phyloP scores from a whole-genome alignment of 345 rosid species.

The Clausena lansium region DNA sequence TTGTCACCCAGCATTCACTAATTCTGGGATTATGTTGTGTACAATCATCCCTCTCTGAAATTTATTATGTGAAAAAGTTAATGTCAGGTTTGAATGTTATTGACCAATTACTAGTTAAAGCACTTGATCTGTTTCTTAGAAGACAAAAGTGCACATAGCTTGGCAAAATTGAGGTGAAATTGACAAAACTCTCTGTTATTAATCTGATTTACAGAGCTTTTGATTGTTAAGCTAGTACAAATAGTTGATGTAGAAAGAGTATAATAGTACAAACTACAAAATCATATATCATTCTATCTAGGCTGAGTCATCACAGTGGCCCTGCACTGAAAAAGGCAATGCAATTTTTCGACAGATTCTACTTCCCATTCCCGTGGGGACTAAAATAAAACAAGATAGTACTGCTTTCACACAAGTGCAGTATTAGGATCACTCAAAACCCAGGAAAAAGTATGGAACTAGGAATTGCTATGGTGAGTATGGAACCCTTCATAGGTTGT shows the following conservation, averaged over 20 bases:
- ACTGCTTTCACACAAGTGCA: neutral
- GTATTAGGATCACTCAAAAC: neutral
- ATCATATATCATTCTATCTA: neutral
- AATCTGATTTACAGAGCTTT: neutral
- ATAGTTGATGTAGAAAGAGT: neutral
- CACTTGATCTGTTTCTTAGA: neutral
- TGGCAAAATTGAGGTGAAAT: neutral
- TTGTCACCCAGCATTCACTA: neutral
- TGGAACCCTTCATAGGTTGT: slow-evolving; percentile 85
- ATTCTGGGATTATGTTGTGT: neutral
- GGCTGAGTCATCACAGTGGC: neutral
- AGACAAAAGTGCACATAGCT: neutral
- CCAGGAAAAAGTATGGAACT: slow-evolving; percentile 4
- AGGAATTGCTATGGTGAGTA: slow-evolving; percentile 47
- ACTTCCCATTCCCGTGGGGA: neutral
- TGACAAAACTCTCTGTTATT: neutral
- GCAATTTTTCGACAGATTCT: neutral
- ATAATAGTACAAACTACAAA: neutral
- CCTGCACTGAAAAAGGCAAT: neutral
- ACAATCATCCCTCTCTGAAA: neutral
- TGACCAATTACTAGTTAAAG: neutral
- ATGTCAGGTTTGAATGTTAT: neutral
- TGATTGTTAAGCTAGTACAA: neutral
- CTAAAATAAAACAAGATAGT: neutral
- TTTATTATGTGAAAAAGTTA: neutral